Evolutionary conservation across 129 eudicot species (phyloP), one percentile per base, ranked within the genome.

Genomic region (Chrysanthemum makinoi): DNA sequence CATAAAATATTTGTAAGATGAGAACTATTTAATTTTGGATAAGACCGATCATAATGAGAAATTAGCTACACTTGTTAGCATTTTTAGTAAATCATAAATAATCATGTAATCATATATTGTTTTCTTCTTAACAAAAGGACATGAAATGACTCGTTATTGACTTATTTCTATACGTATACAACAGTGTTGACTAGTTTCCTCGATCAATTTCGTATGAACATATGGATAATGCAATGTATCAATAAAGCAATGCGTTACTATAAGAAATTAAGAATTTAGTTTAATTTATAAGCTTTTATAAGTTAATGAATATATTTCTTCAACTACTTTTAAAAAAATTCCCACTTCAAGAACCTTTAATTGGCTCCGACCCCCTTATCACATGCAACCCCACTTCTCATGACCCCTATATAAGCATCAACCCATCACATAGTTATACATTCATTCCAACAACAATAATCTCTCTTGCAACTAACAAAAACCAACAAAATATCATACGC

Each of bases 331-430:
- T 20, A 26, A 60, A 13, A 60, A 13, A 28, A 28, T 30, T 4
- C 8, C 66, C 66, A 62, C 47, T 62, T 62, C 10, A 62, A 62
- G 18, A 30, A 12, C 44, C 48, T 4, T 26, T 24, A 26, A 62
- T 30, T 24, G 66, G 18, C 44, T 61, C 48, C 66, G 14, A 18
- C 20, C 66, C 66, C 65, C 6, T 12, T 13, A 30, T 28, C 66
- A 61, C 66, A 61, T 61, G 66, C 65, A 22, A 26, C 46, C 66
- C 66, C 66, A 24, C 10, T 17, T 28, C 46, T 28, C 8, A 39
- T 57, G 20, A 19, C 7, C 18, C 66, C 35, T 62, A 30, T 62
- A 62, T 62, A 62, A 52, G 6, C 19, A 52, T 52, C 19, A 52
- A 5, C 16, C n/a, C n/a, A n/a, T 26, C 65, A 13, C 13, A 39